phyloP scores from a whole-genome alignment of 2,329 filamentous ascomycete genomes.

The Aspergillus sp. region DNA sequence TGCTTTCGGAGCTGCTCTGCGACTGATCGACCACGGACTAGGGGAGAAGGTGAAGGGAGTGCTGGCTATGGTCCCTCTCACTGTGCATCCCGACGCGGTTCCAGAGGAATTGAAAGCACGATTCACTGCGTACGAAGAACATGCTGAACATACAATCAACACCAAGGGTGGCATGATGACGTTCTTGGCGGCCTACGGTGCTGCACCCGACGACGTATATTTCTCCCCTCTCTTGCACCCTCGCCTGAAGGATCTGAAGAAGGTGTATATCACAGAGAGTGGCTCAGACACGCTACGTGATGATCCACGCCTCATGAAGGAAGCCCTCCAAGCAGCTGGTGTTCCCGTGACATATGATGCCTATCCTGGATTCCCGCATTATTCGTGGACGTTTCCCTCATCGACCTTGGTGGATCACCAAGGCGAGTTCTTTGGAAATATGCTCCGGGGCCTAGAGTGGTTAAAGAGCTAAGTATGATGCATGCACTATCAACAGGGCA shows the following conservation, averaged over 20 bases:
- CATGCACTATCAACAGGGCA: not conserved
- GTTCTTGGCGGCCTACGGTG: slow-evolving; percentile 25
- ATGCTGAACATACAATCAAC: slow-evolving; percentile 37
- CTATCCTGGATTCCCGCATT: slow-evolving; percentile 6
- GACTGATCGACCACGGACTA: slow-evolving; percentile 34
- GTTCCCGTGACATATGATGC: slow-evolving; percentile 2
- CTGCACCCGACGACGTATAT: slow-evolving; percentile 1
- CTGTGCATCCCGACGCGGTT: slow-evolving; percentile 35
- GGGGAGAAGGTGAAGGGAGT: slow-evolving; percentile 37
- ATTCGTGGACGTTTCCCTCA: slow-evolving; percentile 6
- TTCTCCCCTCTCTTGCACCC: slow-evolving; percentile 8
- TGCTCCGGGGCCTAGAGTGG: slow-evolving; percentile 2
- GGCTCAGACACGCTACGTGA: slow-evolving; percentile 10
- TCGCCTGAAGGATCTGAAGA: slow-evolving; percentile 7
- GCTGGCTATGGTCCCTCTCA: slow-evolving; percentile 35
- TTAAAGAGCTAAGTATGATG: not conserved
- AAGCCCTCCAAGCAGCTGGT: slow-evolving; percentile 1
- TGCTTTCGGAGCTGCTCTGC: slow-evolving; percentile 36
- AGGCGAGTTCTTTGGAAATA: slow-evolving; percentile 4
- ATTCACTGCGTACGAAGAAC: slow-evolving; percentile 36
- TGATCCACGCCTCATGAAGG: slow-evolving; percentile 7
- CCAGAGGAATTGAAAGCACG: slow-evolving; percentile 31
- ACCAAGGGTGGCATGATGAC: slow-evolving; percentile 31
- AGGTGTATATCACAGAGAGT: slow-evolving; percentile 12
- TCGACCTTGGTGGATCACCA: not conserved